Evolutionary conservation across 192 early-diverging fungal genomes (phyloP), one percentile per base, ranked within the genome.

Genomic region (Phycomyces nitens): DNA sequence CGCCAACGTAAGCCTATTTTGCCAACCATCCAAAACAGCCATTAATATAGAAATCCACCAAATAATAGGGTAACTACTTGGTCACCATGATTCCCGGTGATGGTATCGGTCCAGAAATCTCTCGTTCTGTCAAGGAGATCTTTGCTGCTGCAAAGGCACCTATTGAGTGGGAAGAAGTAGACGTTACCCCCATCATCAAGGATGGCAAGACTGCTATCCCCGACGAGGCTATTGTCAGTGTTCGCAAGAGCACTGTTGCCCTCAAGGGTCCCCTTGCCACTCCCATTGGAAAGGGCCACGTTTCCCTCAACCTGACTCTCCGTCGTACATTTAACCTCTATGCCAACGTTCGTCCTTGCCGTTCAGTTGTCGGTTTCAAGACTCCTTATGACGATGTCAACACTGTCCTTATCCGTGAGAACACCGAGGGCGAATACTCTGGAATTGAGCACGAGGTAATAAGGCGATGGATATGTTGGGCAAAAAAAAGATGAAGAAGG

Each of bases 361-460:
- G 92, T 74, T 92, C 89, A n/a, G 92, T 99, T 72, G 88, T 88
- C 40, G 97, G 97, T 11, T 99, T 89, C 82, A 93, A 91, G 73
- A 99, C 97, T 22, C 91, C 89, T 54, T 97, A 97, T 74, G 90
- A 92, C 65, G 88, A 97, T 73, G 97, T 99, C 56, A 86, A 99
- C 82, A 94, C 94, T 16, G 97, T 99, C 44, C 83, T 99, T 66
- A 99, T 99, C 76, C 92, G 97, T 75, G 97, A 99, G 78, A 99
- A 99, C 88, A 99, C 97, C 20, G 97, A 99, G 81, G 97, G 97
- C 66, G 97, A 99, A 82, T 99, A 99, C 86, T 95, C 93, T 73
- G 97, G 97, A 42, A 97, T 99, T 72, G 96, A 99, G 81, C 95
- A 97, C 80, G 85, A 84, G 67, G 83, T 84, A 70, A 60, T 47